A percentile compares a stretch with the other conserved stretches of the same genome.
Conservation (phyloP, 73 alveolate species). For the Stentor roeselii region DNA sequence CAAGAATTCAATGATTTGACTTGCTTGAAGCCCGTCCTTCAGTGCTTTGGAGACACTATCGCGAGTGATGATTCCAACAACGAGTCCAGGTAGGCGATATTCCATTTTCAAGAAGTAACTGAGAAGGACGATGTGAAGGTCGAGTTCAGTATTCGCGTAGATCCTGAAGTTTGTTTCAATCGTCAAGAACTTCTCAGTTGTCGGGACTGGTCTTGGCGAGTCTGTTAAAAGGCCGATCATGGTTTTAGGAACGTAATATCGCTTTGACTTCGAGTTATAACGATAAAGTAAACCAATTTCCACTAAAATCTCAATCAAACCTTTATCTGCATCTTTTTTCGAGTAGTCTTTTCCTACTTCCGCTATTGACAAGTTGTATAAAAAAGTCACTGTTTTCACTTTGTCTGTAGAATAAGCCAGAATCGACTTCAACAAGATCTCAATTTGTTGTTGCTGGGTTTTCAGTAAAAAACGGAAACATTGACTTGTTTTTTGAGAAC, state of each 20-base stretch:
- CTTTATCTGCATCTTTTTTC: not conserved
- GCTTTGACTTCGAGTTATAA: not conserved
- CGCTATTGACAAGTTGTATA: constrained; percentile 8
- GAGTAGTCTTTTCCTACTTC: not conserved
- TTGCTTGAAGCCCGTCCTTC: constrained; percentile 49
- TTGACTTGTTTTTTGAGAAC: not conserved
- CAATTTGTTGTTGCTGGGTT: not conserved
- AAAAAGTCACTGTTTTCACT: not conserved
- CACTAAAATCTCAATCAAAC: not conserved
- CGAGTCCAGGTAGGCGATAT: constrained; percentile 42
- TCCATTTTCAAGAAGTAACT: constrained; percentile 45
- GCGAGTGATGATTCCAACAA: constrained; percentile 53
- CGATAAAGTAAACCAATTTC: not conserved
- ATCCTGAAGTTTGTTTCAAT: constrained; percentile 60
- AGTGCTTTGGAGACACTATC: constrained; percentile 48
- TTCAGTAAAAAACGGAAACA: constrained; percentile 11
- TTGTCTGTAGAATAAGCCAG: not conserved
- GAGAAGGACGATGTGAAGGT: constrained; percentile 33
- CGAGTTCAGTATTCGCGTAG: constrained; percentile 41
- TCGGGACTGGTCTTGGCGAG: not conserved
- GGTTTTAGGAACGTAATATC: not conserved
- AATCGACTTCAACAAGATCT: not conserved
- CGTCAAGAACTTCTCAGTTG: constrained; percentile 38
- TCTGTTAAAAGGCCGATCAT: not conserved
- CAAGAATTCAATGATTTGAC: constrained; percentile 37